phyloP scores from a whole-genome alignment of 2,329 filamentous ascomycete genomes.

The Calonectria honghensis region DNA sequence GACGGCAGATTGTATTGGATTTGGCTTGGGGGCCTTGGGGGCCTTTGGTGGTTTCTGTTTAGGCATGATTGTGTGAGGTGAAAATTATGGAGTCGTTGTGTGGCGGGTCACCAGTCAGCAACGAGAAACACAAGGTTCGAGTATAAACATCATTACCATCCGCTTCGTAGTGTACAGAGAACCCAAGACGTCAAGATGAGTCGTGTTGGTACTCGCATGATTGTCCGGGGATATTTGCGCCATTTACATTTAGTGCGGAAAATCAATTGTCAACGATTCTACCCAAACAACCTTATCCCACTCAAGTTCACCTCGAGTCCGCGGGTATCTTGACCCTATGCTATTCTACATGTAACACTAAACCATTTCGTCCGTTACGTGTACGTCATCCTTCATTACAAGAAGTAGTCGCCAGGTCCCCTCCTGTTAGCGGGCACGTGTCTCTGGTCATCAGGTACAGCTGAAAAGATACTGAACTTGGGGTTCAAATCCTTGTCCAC shows the following conservation, averaged over 20 bases:
- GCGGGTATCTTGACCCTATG: slow-evolving; percentile 65
- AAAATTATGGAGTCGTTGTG: slow-evolving; percentile 28
- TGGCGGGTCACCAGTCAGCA: not conserved
- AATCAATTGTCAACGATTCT: slow-evolving; percentile 49
- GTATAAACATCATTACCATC: slow-evolving; percentile 19
- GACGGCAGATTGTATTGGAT: slow-evolving; percentile 59
- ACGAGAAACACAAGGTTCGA: not conserved
- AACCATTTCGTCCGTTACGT: slow-evolving; percentile 53
- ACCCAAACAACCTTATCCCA: slow-evolving; percentile 55
- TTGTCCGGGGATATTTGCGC: slow-evolving; percentile 1
- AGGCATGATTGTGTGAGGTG: slow-evolving; percentile 51
- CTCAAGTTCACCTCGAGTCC: slow-evolving; percentile 58
- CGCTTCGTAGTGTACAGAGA: not conserved
- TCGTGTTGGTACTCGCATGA: slow-evolving; percentile 6
- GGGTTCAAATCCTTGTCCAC: slow-evolving; percentile 89
- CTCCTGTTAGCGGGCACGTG: slow-evolving; percentile 84
- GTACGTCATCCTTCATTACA: slow-evolving; percentile 65
- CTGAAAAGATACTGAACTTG: slow-evolving; percentile 93
- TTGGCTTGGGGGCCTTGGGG: slow-evolving; percentile 47
- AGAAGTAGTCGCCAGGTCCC: slow-evolving; percentile 82
- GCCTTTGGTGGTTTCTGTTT: slow-evolving; percentile 49
- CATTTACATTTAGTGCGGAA: slow-evolving; percentile 33
- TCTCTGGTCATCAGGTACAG: slow-evolving; percentile 89
- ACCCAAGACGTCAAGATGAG: not conserved
- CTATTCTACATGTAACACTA: slow-evolving; percentile 64